Conservation (phyloP, 495 filamentous ascomycete species). For the Barbatosphaeria neglecta region DNA sequence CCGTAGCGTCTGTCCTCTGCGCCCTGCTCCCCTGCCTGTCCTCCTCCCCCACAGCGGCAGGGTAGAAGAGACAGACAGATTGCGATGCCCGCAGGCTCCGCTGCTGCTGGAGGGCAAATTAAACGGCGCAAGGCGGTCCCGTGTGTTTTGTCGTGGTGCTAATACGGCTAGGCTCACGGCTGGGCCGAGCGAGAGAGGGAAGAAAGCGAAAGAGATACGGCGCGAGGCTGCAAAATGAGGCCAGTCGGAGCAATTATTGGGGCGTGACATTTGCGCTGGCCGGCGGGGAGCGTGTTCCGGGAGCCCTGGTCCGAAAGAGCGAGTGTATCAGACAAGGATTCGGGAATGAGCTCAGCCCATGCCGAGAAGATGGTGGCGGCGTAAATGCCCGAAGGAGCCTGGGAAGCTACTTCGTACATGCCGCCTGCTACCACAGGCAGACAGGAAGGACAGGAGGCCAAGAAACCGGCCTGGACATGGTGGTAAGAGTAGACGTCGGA, state of each 20-base stretch:
- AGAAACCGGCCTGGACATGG: too few relatives aligned
- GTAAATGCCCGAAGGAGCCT: not conserved
- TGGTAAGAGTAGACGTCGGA: not conserved
- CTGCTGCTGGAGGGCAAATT: not conserved
- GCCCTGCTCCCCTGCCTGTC: too few relatives aligned
- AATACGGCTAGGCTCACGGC: not conserved
- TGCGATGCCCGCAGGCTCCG: too few relatives aligned
- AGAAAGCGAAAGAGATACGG: too few relatives aligned
- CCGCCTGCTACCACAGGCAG: too few relatives aligned
- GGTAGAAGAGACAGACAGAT: not conserved
- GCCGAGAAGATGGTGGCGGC: not conserved
- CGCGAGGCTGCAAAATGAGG: not conserved
- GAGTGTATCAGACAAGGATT: not conserved
- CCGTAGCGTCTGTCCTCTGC: too few relatives aligned
- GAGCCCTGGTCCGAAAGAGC: too few relatives aligned
- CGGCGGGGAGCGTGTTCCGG: not conserved
- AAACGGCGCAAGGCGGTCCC: not conserved
- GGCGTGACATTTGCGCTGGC: not conserved
- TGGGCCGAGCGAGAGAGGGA: not conserved
- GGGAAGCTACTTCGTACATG: not conserved
- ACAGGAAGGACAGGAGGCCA: too few relatives aligned
- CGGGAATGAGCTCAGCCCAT: not conserved
- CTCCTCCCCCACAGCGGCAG: too few relatives aligned
- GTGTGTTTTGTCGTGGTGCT: not conserved
- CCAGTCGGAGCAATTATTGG: not conserved